Base-by-base conservation (phyloP, 192 early-diverging fungal genomes). In the Podila epicladia region DNA sequence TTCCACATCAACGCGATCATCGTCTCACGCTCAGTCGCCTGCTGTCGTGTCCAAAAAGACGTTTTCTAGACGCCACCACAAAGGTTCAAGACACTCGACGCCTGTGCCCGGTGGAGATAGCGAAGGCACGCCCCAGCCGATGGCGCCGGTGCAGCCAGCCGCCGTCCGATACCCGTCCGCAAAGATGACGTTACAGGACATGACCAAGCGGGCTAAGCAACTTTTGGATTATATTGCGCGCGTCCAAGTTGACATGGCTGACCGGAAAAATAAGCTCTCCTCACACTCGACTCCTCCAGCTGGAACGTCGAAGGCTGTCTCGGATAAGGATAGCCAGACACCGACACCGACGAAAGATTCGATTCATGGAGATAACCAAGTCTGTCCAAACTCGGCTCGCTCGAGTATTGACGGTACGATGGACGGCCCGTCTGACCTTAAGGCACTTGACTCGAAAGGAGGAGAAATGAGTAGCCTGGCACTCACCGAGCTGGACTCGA, bases 141-240 rank as follows among this genome's bases (percentile, higher is more conserved):
- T 67, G 53, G 65, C 61, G 3, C 53, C 73, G 15, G 79, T 83
- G 6, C 80, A 82, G 1, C 86, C 88, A 37, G 72, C 88, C 51
- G 87, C 86, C 55, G 67, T 89, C n/a, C 84, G 85, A 63, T 83
- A 84, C 49, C 91, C 91, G 9, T 71, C 86, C 58, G 49, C 87
- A 19, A 73, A 80, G 26, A 85, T 91, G 72, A 82, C 85, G 12
- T 51, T 93, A 22, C 71, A 70, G 41, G 92, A 93, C 60, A 93
- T 92, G 92, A 89, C 82, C 73, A 89, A 87, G 68, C 85, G 92
- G 13, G 86, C 87, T 15, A 92, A 90, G 74, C 89, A 89, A 37
- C 74, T 93, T 29, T 73, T 87, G 35, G 92, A 93, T 31, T 92
- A 87, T 67, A 84, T 91, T 9, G 71, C 78, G 31, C 82, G 89